phyloP scores from a whole-genome alignment of 257 asterid genomes.

The Solanum sparsipilum region DNA sequence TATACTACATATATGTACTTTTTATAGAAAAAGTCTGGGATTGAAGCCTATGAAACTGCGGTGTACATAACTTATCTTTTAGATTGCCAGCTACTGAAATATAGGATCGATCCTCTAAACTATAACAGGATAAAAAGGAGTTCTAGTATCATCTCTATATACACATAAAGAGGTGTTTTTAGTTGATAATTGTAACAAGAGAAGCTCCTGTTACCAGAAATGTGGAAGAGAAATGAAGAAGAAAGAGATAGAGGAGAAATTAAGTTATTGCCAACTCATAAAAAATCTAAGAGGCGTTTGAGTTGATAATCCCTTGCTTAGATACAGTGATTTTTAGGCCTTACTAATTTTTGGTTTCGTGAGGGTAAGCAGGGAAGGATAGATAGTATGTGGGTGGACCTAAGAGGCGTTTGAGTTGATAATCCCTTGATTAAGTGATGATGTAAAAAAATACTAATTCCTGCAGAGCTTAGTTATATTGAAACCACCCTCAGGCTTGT shows the following conservation, averaged over 20 bases:
- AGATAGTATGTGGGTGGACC: neutral
- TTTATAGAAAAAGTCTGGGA: neutral
- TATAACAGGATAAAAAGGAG: neutral
- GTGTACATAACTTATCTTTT: neutral
- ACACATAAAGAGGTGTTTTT: neutral
- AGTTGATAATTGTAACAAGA: neutral
- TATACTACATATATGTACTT: neutral
- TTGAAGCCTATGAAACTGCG: neutral
- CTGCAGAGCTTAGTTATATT: neutral
- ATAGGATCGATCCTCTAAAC: neutral
- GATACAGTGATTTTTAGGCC: neutral
- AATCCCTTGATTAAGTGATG: neutral
- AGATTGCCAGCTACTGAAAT: neutral
- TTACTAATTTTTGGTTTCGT: neutral
- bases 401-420: too few relatives aligned
- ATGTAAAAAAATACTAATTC: neutral
- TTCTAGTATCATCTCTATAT: neutral
- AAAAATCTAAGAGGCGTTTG: neutral
- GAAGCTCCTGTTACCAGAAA: neutral
- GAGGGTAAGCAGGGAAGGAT: neutral
- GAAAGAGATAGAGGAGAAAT: neutral
- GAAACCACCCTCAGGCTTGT: neutral
- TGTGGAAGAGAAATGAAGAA: neutral
- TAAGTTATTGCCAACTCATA: neutral
- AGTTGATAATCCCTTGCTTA: neutral